phyloP scores from a whole-genome alignment of 2,329 filamentous ascomycete genomes.

The Kalmusia sp. region DNA sequence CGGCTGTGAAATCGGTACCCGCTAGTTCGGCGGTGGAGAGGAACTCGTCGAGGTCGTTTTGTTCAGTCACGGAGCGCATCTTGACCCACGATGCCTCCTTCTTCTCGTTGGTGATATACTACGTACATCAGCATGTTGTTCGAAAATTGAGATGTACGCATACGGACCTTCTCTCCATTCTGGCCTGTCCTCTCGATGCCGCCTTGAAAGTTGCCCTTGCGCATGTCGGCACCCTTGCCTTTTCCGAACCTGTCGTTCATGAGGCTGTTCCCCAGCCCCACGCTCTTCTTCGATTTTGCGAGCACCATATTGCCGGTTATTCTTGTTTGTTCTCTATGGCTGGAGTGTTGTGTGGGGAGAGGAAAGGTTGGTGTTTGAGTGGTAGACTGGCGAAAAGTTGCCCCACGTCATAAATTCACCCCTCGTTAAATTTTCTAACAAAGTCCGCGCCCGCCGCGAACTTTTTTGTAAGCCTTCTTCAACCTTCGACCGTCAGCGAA shows the following conservation, averaged over 20 bases:
- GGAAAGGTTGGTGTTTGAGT: background rate
- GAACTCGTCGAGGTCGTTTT: constrained; percentile 96
- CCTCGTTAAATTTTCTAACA: constrained; percentile 52
- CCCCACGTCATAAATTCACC: constrained; percentile 24
- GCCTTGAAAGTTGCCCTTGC: constrained; percentile 67
- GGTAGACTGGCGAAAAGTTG: constrained; percentile 11
- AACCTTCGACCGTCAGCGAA: background rate
- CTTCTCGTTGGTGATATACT: constrained; percentile 89
- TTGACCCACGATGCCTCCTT: constrained; percentile 97
- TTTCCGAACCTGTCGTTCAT: constrained; percentile 99
- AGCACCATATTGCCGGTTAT: constrained; percentile 65
- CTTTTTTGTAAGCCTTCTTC: constrained; percentile 1
- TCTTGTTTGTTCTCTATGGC: constrained; percentile 19
- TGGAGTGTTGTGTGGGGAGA: constrained; percentile 18
- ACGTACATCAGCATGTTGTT: constrained; percentile 30
- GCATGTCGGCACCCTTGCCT: constrained; percentile 83
- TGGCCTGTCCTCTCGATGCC: constrained; percentile 75
- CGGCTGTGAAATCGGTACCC: constrained; percentile 97
- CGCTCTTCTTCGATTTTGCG: constrained; percentile 92
- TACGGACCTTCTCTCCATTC: constrained; percentile 75
- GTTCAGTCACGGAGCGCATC: constrained; percentile 98
- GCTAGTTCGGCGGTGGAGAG: constrained; percentile 93
- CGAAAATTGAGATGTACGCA: background rate
- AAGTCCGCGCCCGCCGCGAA: constrained; percentile 6
- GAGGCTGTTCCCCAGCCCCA: constrained; percentile 93